Evolutionary conservation across 164 flowering plant genomes (phyloP), one percentile per base, ranked within the genome.

Genomic region (Protea cynaroides): DNA sequence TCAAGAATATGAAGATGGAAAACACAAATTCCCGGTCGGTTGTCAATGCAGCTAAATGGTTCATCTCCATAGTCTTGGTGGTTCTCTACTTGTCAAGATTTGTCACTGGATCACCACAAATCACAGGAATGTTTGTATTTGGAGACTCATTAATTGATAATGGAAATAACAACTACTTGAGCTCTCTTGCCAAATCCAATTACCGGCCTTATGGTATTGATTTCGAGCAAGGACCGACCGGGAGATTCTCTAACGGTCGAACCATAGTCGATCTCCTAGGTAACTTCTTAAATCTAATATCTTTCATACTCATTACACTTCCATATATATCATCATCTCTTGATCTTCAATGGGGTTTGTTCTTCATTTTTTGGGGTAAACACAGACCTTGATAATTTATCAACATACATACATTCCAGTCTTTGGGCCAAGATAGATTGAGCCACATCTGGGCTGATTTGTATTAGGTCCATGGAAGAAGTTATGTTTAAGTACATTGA

Each of bases 101-200:
- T 37, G 66, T 49, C 7, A 34, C 12, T 12, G 70, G 14, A 29
- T 5, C 2, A 29, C 34, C 60, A 37, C 74, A 58, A 59, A 76
- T 78, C 13, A 76, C 90, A n/a, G 90, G 87, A 25, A 58, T 88
- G 81, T 86, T 82, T 74, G 84, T 81, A 64, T 85, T 88, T 59
- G 96, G 96, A 56, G 96, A 86, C 51, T 84, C 90, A 12, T 37
- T 89, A 37, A 82, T 86, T 9, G 96, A 89, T 59, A 64, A 63
- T 56, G 96, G 96, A 37, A 89, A 89, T 73, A 89, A 83, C 79
- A 88, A 88, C 71, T 81, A 25, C 69, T 73, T 88, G 10, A 64
- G 50, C 49, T 84, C 92, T 1, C 56, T 84, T 8, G 96, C 96
- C 1, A 86, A 73, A 63, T 44, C 96, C 9, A 83, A 88, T 56